Conservation (phyloP, 306 rosid species). For the Malus domestica region DNA sequence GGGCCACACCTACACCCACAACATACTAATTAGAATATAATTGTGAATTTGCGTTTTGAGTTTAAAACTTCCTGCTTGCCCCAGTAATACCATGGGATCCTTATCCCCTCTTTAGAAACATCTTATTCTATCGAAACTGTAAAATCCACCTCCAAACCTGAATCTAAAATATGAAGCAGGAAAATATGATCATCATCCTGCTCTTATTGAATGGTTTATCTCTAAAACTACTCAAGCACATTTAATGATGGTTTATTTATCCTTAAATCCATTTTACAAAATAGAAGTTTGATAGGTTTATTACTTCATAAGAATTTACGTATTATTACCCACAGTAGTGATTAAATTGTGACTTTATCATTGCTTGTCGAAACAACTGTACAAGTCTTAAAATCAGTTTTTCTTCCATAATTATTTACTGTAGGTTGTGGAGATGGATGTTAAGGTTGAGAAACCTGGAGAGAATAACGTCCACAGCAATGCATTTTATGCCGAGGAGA, state of each 20-base stretch:
- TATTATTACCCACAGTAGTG: not conserved
- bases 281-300: not conserved
- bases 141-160: not conserved
- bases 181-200: not conserved
- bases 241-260: not conserved
- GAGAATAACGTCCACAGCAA: constrained; percentile 65
- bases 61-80: not conserved
- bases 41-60: not conserved
- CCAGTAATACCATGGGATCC: not conserved
- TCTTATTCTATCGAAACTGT: not conserved
- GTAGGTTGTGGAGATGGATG: constrained; percentile 79
- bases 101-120: not conserved
- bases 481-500: constrained; percentile 79
- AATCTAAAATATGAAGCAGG: not conserved
- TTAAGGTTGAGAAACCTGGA: constrained; percentile 77
- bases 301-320: not conserved
- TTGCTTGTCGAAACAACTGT: not conserved
- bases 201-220: not conserved
- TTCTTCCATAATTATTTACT: constrained; percentile 5
- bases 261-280: not conserved
- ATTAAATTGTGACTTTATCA: not conserved
- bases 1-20: not conserved
- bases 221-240: not conserved
- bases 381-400: not conserved
- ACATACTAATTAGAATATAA: not conserved